phyloP scores from a whole-genome alignment of 352 stramenopile species.

The Globisporangium recalcitrans region DNA sequence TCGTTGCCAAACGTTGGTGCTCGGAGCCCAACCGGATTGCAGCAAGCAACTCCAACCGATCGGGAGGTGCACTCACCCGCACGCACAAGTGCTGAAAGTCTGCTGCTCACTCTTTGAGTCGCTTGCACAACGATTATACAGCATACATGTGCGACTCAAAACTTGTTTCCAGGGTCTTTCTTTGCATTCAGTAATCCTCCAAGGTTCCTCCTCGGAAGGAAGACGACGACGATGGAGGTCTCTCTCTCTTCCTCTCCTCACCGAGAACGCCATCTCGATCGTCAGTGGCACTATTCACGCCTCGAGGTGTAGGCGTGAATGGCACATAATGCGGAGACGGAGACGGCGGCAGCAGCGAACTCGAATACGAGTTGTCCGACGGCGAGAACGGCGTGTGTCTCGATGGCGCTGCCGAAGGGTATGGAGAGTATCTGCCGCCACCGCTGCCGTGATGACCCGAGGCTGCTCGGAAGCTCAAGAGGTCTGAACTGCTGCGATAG shows the following conservation, averaged over 20 bases:
- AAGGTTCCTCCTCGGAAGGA: background rate
- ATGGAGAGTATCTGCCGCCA: background rate
- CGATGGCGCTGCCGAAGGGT: background rate
- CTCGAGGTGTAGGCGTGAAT: slow-evolving; percentile 6
- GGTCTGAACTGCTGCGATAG: background rate
- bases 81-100: too few species aligned
- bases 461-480: slow-evolving; percentile 7
- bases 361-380: background rate
- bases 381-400: background rate
- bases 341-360: background rate
- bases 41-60: too few species aligned
- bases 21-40: too few species aligned
- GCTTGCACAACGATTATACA: too few species aligned
- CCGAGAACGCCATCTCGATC: background rate
- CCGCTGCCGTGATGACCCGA: background rate
- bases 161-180: slow-evolving; percentile 6
- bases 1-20: too few species aligned
- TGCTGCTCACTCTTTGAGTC: too few species aligned
- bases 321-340: slow-evolving; percentile 2
- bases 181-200: slow-evolving; percentile 5
- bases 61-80: too few species aligned
- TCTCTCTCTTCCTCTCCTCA: background rate
- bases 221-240: background rate
- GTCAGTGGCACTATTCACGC: too few species aligned
- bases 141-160: slow-evolving; percentile 8